phyloP scores from a whole-genome alignment of 2,329 filamentous ascomycete genomes.

The Rhexocercosporidium sp. region DNA sequence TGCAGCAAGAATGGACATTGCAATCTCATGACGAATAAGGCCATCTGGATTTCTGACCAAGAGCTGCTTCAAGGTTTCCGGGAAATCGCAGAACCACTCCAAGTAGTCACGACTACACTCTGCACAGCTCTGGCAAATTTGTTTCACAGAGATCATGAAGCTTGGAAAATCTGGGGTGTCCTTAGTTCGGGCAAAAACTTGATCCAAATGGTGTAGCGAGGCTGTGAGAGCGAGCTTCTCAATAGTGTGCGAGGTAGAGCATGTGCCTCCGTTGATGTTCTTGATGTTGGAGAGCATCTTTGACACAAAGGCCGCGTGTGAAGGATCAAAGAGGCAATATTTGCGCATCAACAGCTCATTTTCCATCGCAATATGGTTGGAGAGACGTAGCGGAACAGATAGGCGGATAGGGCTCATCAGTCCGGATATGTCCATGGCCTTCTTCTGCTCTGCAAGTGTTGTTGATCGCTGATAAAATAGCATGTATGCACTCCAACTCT shows the following conservation, averaged over 20 bases:
- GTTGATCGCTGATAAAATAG: constrained; percentile 90
- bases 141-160: constrained; percentile 57
- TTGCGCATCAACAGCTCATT: constrained; percentile 77
- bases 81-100: constrained; percentile 62
- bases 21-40: constrained; percentile 58
- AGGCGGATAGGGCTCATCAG: constrained; percentile 51
- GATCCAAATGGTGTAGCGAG: constrained; percentile 71
- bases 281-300: constrained; percentile 64
- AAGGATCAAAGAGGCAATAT: constrained; percentile 79
- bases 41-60: constrained; percentile 65
- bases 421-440: constrained; percentile 47
- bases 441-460: constrained; percentile 61
- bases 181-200: constrained; percentile 74
- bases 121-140: constrained; percentile 55
- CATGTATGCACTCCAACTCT: constrained; percentile 93
- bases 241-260: constrained; percentile 53
- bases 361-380: constrained; percentile 68
- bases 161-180: constrained; percentile 66
- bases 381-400: constrained; percentile 50
- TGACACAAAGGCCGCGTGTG: constrained; percentile 70
- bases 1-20: constrained; percentile 56
- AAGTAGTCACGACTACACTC: constrained; percentile 64
- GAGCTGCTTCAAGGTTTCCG: constrained; percentile 65
- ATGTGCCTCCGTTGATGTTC: constrained; percentile 52
- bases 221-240: constrained; percentile 59